Percentiles rank a stretch among this genome's conserved stretches.
Conservation (phyloP, 257 asterid species). For the Eustoma russellianum region DNA sequence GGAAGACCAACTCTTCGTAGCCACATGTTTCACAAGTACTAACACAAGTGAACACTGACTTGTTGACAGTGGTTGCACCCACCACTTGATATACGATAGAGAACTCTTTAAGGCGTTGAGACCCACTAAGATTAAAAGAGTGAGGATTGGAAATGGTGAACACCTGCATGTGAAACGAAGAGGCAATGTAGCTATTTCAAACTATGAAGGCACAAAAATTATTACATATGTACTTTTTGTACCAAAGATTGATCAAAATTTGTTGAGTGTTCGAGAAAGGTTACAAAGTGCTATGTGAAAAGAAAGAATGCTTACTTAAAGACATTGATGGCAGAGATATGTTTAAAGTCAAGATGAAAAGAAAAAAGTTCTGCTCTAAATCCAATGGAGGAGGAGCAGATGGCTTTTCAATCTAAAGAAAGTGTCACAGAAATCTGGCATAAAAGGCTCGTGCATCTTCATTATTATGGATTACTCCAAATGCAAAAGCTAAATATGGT, state of each 20-base stretch:
- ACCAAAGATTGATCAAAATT: slow-evolving; percentile 3
- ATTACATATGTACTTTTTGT: slow-evolving; percentile 6
- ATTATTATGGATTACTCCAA: slow-evolving; percentile 1
- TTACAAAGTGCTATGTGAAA: too few species aligned
- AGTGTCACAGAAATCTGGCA: not conserved
- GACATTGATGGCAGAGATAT: too few species aligned
- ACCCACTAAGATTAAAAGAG: too few species aligned
- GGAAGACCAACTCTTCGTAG: not conserved
- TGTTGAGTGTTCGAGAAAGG: slow-evolving; percentile 6
- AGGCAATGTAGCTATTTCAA: not conserved
- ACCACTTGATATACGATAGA: not conserved
- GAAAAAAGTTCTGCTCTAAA: slow-evolving; percentile 6
- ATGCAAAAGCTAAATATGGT: too few species aligned
- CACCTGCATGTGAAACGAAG: not conserved
- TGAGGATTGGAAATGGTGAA: slow-evolving; percentile 1
- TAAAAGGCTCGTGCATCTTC: slow-evolving; percentile 10
- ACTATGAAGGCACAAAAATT: not conserved
- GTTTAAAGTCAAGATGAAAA: too few species aligned
- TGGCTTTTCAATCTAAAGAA: not conserved
- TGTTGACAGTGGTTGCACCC: slow-evolving; percentile 2
- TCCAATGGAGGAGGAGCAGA: slow-evolving; percentile 6
- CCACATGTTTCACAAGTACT: not conserved
- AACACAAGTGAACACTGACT: not conserved
- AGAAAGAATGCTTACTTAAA: too few species aligned
- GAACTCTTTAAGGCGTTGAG: slow-evolving; percentile 3